Base-by-base conservation (phyloP, 345 rosid species). In the Hibiscus tridactylites region DNA sequence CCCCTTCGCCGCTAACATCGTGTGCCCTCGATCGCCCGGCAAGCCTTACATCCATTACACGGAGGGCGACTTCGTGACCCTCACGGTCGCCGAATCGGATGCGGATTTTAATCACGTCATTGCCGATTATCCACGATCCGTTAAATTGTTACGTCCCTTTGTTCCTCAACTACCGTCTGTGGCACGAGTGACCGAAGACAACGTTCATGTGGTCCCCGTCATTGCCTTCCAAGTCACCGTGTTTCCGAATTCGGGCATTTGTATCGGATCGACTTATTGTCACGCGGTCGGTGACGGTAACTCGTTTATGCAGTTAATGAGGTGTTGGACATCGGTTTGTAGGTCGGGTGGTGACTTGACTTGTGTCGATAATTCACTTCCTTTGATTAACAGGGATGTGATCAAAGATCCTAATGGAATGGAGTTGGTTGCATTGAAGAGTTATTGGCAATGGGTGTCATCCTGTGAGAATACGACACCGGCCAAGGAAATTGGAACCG, bases 201-300 rank as follows among this genome's bases (percentile, higher is more conserved):
- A 47, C 2, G 63, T 44, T 1, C 73, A 17, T 2, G 75, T 71
- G 17, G 0, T 75, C 46, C 84, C 82, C 10, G 24, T 52, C 17
- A 37, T 73, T 73, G 80, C 71, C 9, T 17, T 86, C 2, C 84
- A 79, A 50, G 50, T 82, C 50, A 82, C 82, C 0, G 35, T 83
- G 24, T 82, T 83, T 68, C 82, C 87, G 9, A 73, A 75, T 37
- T 37, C 21, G 0, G 86, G 90, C n/a, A 16, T 84, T 12, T 83
- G 86, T 2, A 59, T 84, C 17, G 86, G 85, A 8, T 31, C 71
- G 29, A 54, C 60, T 2, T 10, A 61, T 26, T 50, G 49, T 54
- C 82, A 79, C 46, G 79, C 73, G 31, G 79, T 29, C 19, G 77
- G 62, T 39, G 87, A 84, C 65, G 86, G 84, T 2, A 78, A 67